Evolutionary conservation across 345 rosid species (phyloP).

Genomic region (Aurinia saxatilis): DNA sequence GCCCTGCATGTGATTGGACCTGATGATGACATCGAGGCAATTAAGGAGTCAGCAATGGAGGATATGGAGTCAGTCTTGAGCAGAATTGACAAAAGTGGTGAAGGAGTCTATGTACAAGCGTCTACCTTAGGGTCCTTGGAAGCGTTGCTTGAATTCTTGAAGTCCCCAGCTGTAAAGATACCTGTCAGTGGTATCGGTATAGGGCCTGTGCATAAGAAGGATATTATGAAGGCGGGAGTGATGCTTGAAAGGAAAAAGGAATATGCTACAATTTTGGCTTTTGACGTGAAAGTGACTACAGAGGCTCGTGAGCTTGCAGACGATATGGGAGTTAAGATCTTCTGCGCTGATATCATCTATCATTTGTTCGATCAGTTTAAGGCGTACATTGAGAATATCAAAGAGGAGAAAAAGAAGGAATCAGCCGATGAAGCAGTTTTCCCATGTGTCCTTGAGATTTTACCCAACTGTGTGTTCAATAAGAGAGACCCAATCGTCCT

Average conservation of each 20-base stretch:
- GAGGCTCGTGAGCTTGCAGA: slow-evolving; percentile 91
- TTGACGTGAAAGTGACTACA: slow-evolving; percentile 87
- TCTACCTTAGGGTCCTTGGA: slow-evolving; percentile 94
- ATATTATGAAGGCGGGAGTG: slow-evolving; percentile 86
- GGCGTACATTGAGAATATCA: slow-evolving; percentile 71
- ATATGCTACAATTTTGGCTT: slow-evolving; percentile 87
- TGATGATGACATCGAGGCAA: slow-evolving; percentile 66
- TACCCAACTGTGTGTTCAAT: slow-evolving; percentile 76
- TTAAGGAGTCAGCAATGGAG: slow-evolving; percentile 64
- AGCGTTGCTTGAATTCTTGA: slow-evolving; percentile 88
- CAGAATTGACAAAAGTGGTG: slow-evolving; percentile 81
- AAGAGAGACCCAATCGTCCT: slow-evolving; percentile 85
- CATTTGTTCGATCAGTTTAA: slow-evolving; percentile 88
- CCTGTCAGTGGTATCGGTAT: slow-evolving; percentile 91
- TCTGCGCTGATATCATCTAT: slow-evolving; percentile 92
- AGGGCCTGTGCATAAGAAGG: slow-evolving; percentile 91
- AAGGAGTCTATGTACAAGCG: slow-evolving; percentile 94
- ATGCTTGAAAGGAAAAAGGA: slow-evolving; percentile 96
- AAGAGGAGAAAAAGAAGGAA: slow-evolving; percentile 91
- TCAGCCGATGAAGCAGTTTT: slow-evolving; percentile 91
- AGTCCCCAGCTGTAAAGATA: slow-evolving; percentile 76
- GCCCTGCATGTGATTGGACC: slow-evolving; percentile 73
- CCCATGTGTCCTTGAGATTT: slow-evolving; percentile 75
- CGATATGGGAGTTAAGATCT: slow-evolving; percentile 84
- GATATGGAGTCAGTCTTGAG: slow-evolving; percentile 85